phyloP scores from a whole-genome alignment of 2,329 filamentous ascomycete species.

The Fusarium solani-melongenae region DNA sequence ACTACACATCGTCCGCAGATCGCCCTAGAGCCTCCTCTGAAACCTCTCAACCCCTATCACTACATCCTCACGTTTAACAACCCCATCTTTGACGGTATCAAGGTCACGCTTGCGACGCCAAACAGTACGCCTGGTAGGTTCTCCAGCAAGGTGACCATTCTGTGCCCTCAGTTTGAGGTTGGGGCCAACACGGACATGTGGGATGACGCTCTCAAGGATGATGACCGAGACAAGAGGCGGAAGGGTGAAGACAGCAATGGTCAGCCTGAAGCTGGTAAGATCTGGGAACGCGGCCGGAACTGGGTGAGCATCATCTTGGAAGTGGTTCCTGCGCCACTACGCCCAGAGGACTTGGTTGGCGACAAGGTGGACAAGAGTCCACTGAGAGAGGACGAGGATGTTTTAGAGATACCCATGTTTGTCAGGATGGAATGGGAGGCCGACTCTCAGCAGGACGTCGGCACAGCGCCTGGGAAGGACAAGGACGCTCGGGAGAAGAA shows the following conservation, averaged over 20 bases:
- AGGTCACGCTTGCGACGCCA: conserved; percentile 88
- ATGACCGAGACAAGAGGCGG: conserved; percentile 51
- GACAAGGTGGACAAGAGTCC: conserved; percentile 58
- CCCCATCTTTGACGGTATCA: conserved; percentile 90
- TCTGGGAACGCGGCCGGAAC: conserved; percentile 95
- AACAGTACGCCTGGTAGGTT: conserved; percentile 81
- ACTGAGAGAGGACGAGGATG: conserved; percentile 68
- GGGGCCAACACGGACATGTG: conserved; percentile 88
- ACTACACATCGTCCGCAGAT: conserved; percentile 48
- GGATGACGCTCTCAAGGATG: conserved; percentile 85
- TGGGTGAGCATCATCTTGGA: conserved; percentile 96
- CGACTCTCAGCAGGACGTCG: conserved; percentile 74
- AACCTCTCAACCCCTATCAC: conserved; percentile 74
- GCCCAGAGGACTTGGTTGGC: conserved; percentile 49
- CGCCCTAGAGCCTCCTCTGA: conserved; percentile 52
- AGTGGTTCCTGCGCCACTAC: conserved; percentile 75
- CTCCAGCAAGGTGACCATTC: conserved; percentile 83
- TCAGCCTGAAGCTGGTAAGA: conserved; percentile 86
- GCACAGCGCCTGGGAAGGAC: conserved; percentile 61
- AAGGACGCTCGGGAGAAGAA: conserved; percentile 79
- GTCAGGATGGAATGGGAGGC: conserved; percentile 92
- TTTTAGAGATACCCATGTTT: conserved; percentile 92
- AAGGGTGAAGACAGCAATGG: conserved; percentile 55
- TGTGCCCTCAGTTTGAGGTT: conserved; percentile 94
- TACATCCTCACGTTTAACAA: conserved; percentile 93